Base-by-base conservation (phyloP, 768 basidiomycete species). In the Phylloporus arenicola region DNA sequence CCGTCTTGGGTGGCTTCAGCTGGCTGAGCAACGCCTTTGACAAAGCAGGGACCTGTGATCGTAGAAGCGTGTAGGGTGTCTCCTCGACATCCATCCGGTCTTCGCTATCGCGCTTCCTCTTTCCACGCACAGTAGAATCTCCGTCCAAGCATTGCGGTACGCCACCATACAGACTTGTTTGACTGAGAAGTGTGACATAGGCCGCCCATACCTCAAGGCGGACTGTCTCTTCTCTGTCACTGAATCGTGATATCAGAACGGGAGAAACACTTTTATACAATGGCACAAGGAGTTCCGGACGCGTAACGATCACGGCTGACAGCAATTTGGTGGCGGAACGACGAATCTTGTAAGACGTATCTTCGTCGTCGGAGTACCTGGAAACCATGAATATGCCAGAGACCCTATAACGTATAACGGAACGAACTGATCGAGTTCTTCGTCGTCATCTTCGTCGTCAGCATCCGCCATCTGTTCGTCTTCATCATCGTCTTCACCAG, bases 321-420 rank as follows among this genome's bases (percentile, higher is more conserved):
- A 98, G 76, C 4, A 98, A 74, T 65, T 97, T 97, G 16, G 93
- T 92, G 7, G 96, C 86, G 7, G 91, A 86, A 40, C 96, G 83
- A 56, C 96, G 86, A 50, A 96, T 91, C 69, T 97, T 97, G 80
- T 96, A 98, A 0, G 95, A 97, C 11, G 88, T 90, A 63, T 99
- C 96, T 67, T 98, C 96, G 51, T 99, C 96, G 59, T 99, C 96
- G 6, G 92, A 92, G 67, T 96, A 97, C 55, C 91, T 94, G 56
- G 24, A 46, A 33, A 22, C 27, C 12, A 40, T 54, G 39, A 43
- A 13, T 46, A 55, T 22, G 9, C 3, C 29, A 33, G 33, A 48
- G 17, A 8, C 24, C 19, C 11, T 4, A 33, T 0, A 9, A 31
- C 17, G 16, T 3, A 22, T 56, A 35, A 19, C 31, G 22, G 1